Base-by-base conservation (phyloP, 2,329 filamentous ascomycete genomes). In the Sarocladium oryzae region DNA sequence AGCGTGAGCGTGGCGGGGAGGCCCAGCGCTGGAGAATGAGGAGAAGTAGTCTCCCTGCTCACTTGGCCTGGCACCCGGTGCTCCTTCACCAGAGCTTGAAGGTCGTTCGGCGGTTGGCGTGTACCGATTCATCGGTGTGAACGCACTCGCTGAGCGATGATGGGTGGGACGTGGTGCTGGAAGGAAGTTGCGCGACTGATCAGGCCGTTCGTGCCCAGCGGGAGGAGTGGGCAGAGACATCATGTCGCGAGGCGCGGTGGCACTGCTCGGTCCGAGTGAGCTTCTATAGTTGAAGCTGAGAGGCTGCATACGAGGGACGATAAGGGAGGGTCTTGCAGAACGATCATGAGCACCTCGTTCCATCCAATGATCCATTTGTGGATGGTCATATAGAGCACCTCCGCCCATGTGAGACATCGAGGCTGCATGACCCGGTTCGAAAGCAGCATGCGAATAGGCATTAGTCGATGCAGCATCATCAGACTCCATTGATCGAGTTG, bases 261-360 rank as follows among this genome's bases (percentile, higher is more conserved):
- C 6, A 23, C 43, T 48, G 26, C 40, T 18, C n/a, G 43, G 28
- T 8, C 10, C 40, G 24, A 11, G 8, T 16, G 43, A 36, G 46
- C 51, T 52, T 23, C 53, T 32, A n/a, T 48, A 54, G 6, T 45
- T 40, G 50, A 58, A 59, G 11, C 56, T 56, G 4, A 56, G 48
- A 18, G 59, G 53, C 35, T 56, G 57, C 41, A 63, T 56, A 28
- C 53, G 56, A 11, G 59, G 61, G 15, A 61, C 58, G 5, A 59
- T 48, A 15, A 56, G 52, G 20, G 60, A 52, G 8, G 57, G 55
- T 10, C 59, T 58, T 2, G 56, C 10, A 16, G 18, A 4, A 38
- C 15, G 57, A 50, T 10, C 33, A 15, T 33, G 43, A 5, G 26
- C 43, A 11, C 8, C 4, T 21, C 43, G 32, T 4, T 20, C 28